A percentile compares a stretch with the other conserved stretches of the same genome.
Evolutionary conservation across 2,329 filamentous ascomycete genomes (phyloP).

Genomic region (Huntiella decipiens): DNA sequence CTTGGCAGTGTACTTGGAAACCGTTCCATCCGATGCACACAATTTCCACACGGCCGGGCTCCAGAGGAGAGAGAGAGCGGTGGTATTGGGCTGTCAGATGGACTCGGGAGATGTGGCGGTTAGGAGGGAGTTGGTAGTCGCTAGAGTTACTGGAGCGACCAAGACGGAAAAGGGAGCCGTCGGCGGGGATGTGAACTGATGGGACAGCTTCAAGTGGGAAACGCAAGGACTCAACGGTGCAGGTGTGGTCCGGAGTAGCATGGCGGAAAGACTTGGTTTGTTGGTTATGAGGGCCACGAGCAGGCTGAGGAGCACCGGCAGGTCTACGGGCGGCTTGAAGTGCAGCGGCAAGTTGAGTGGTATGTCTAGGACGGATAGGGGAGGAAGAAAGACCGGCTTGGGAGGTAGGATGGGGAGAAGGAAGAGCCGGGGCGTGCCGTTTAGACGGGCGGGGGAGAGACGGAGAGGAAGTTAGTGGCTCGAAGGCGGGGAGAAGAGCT

Average conservation of each 20-base stretch:
- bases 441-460: conserved; percentile 50
- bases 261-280: conserved; percentile 19
- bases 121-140: conserved; percentile 84
- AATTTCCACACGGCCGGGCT: conserved; percentile 66
- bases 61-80: conserved; percentile 42
- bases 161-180: conserved; percentile 69
- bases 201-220: conserved; percentile 68
- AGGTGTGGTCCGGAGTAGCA: conserved; percentile 19
- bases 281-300: neutral
- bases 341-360: conserved; percentile 17
- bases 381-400: conserved; percentile 81
- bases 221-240: conserved; percentile 33
- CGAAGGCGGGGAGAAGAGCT: conserved; percentile 58
- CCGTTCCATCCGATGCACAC: conserved; percentile 94
- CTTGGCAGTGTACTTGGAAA: conserved; percentile 77
- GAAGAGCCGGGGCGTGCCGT: conserved; percentile 30
- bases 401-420: conserved; percentile 90
- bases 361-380: conserved; percentile 35
- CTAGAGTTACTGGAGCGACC: conserved; percentile 88
- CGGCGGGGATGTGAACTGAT: conserved; percentile 60
- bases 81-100: conserved; percentile 74
- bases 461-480: conserved; percentile 61
- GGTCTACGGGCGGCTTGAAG: conserved; percentile 15
- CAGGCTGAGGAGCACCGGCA: conserved; percentile 20
- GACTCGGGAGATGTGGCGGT: conserved; percentile 79